Percentiles rank a stretch among this genome's conserved stretches.
These are phyloP conservation scores for Patellaria atrata DNA, from an alignment of 495 filamentous ascomycete species.

Conservation along the genomic window DNA sequence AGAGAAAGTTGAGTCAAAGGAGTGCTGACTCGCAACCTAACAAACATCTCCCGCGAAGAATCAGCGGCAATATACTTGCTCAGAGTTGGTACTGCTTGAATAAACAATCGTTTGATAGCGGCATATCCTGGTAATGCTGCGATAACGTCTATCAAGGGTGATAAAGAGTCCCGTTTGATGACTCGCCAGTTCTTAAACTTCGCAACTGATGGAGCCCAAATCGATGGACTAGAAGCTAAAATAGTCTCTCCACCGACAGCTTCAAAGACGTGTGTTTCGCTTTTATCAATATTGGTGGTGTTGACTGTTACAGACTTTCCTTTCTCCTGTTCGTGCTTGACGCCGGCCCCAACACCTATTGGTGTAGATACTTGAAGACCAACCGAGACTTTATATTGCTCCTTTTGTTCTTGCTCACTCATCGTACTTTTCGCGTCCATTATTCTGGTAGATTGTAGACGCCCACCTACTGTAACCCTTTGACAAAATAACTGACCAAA, in stretches of 20 bases:
- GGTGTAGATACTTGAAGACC: not conserved
- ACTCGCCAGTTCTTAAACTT: not conserved
- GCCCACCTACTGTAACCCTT: not conserved
- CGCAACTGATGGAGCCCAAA: slow-evolving; percentile 1
- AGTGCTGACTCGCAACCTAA: not conserved
- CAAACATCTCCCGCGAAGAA: not conserved
- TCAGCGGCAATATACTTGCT: slow-evolving; percentile 1
- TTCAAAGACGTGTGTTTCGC: not conserved
- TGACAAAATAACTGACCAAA: slow-evolving; percentile 2
- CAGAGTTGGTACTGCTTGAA: not conserved
- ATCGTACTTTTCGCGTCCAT: not conserved
- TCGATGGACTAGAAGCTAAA: not conserved
- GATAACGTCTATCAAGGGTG: not conserved
- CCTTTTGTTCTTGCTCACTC: slow-evolving; percentile 1
- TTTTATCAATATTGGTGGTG: not conserved
- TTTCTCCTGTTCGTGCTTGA: slow-evolving; percentile 2
- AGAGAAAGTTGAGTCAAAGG: not conserved
- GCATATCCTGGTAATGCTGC: not conserved
- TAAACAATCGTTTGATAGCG: not conserved
- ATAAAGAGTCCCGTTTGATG: not conserved
- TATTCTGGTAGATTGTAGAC: slow-evolving; percentile 1
- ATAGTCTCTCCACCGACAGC: slow-evolving; percentile 1
- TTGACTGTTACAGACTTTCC: not conserved
- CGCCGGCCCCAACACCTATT: not conserved
- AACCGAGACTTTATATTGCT: slow-evolving; percentile 1